These are phyloP conservation scores for Trichoderma oligosporum DNA, from an alignment of 2,329 filamentous ascomycete genomes.

Conservation along the genomic window DNA sequence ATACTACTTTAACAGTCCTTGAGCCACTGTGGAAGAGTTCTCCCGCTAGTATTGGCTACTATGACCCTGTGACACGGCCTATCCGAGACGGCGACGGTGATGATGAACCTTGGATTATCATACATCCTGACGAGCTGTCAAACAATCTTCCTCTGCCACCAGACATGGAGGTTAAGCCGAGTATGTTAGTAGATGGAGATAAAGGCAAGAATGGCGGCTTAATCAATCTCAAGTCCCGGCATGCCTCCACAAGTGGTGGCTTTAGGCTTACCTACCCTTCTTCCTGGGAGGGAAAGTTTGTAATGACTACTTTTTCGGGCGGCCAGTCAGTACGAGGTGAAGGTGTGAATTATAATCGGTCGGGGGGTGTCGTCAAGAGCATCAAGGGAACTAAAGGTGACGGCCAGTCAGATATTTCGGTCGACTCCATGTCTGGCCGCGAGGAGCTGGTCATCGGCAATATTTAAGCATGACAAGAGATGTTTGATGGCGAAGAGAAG, in stretches of 20 bases:
- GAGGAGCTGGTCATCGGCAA: slow-evolving; percentile 30
- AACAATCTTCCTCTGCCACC: not conserved
- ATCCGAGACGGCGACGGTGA: slow-evolving; percentile 15
- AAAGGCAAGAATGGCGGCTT: slow-evolving; percentile 24
- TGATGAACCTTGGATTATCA: slow-evolving; percentile 25
- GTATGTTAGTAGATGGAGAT: slow-evolving; percentile 1
- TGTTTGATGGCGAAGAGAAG: not conserved
- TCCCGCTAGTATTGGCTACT: not conserved
- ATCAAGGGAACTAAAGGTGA: slow-evolving; percentile 42
- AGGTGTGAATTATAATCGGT: slow-evolving; percentile 39
- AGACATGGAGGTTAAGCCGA: not conserved
- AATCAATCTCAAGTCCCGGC: slow-evolving; percentile 38
- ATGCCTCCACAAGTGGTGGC: slow-evolving; percentile 44
- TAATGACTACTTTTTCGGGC: slow-evolving; percentile 40
- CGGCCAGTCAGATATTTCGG: slow-evolving; percentile 32
- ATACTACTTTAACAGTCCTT: slow-evolving; percentile 36
- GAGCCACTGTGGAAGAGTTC: slow-evolving; percentile 43
- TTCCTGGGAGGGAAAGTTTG: slow-evolving; percentile 48
- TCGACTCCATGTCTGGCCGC: slow-evolving; percentile 33
- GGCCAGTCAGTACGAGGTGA: slow-evolving; percentile 39
- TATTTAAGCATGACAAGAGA: not conserved
- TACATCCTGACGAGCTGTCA: slow-evolving; percentile 9
- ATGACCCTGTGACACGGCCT: not conserved
- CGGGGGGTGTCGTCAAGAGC: slow-evolving; percentile 32
- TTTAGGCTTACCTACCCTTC: slow-evolving; percentile 44